Evolutionary conservation across 2,329 filamentous ascomycete species (phyloP).

Genomic region (Botrytis deweyae): DNA sequence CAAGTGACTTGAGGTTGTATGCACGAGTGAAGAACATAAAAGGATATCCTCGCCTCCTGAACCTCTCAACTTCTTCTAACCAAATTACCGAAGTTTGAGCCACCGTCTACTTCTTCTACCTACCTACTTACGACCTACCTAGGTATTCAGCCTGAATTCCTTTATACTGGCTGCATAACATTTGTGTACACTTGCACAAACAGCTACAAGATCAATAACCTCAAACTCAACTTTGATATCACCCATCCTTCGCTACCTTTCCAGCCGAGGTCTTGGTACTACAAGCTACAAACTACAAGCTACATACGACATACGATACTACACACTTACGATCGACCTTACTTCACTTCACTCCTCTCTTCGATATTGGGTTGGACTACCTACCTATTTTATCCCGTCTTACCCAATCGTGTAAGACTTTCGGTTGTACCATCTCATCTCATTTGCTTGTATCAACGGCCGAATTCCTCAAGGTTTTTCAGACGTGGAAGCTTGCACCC

Average conservation of each 20-base stretch:
- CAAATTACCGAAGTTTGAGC: not conserved
- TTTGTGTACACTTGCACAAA: slow-evolving; percentile 9
- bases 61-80: slow-evolving; percentile 16
- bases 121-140: not conserved
- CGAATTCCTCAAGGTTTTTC: not conserved
- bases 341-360: not conserved
- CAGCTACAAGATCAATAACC: not conserved
- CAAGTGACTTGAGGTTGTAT: slow-evolving; percentile 21
- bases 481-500: slow-evolving; percentile 17
- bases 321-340: not conserved
- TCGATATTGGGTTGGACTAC: slow-evolving; percentile 1
- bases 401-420: slow-evolving; percentile 16
- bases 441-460: slow-evolving; percentile 11
- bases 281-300: not conserved
- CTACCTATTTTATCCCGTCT: slow-evolving; percentile 6
- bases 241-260: not conserved
- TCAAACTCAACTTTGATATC: not conserved
- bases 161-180: not conserved
- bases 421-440: slow-evolving; percentile 12
- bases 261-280: not conserved
- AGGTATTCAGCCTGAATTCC: not conserved
- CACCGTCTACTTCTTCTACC: not conserved
- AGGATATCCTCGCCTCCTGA: slow-evolving; percentile 21
- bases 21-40: slow-evolving; percentile 24
- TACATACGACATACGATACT: not conserved